Evolutionary conservation across 1,284 basidiomycete species (phyloP), one percentile per base, ranked within the genome.

Genomic region (Cystobasidium sp.): DNA sequence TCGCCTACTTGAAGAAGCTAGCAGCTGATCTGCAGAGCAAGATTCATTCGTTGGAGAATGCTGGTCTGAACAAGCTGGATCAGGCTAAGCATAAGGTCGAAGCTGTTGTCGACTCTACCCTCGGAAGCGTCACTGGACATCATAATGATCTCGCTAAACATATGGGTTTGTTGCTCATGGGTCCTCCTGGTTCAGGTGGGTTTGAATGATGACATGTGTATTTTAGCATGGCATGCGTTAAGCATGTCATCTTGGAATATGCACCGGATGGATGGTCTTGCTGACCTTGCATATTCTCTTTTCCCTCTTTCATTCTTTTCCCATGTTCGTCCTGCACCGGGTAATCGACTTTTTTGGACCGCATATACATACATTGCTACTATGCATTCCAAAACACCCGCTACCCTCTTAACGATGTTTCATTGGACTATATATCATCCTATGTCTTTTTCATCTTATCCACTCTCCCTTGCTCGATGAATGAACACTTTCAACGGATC

Each of bases 161-260:
- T 83, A 87, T 93, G 77, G 88, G 94, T 70, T 91, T 94, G 78
- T 93, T 99, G 80, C 87, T 99, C 78, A 87, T 99, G 80, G 96
- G 96, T 75, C 96, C 96, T 78, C 96, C 96, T 62, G 96, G 96
- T 80, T 93, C 96, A 80, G 95, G 95, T 93, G 80, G 77, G 89
- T 85, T 20, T 2, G 1, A 18, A 18, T 10, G 7, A 14, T 49
- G 6, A n/a, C 43, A 4, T 24, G 20, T 39, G 51, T 6, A 39
- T n/a, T 41, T 10, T 52, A 9, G 10, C 39, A 41, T 18, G 31
- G 31, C 31, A 31, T 31, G 31, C 31, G 5, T 31, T 31, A 2
- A 31, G 31, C 31, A 31, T 31, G n/a, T n/a, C n/a, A n/a, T n/a
- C n/a, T n/a, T n/a, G n/a, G n/a, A n/a, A n/a, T n/a, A n/a, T n/a